Evolutionary conservation across 2,329 filamentous ascomycete genomes (phyloP), one percentile per base, ranked within the genome.

Genomic region (Apiospora sp.): DNA sequence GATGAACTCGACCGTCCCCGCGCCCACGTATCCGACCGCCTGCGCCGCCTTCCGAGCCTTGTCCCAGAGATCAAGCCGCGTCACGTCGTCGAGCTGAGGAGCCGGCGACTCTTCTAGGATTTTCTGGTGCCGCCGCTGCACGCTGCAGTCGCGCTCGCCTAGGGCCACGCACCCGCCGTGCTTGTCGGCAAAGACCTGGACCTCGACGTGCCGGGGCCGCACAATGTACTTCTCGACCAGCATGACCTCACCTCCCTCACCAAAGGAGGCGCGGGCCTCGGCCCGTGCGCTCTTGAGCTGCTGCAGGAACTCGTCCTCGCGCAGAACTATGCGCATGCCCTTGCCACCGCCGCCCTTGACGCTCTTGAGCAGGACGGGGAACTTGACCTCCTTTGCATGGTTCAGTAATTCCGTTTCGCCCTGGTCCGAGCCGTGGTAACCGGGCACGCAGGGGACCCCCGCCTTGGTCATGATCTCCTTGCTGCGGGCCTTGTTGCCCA

Each of bases 381-480:
- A 93, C 41, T 86, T 86, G 76, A 93, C 86, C 75, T 93, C 90
- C 77, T 89, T 89, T 10, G 96, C 96, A 80, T 96, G 91, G 13
- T 86, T 84, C 71, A 94, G 80, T 37, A 92, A 81, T 76, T 89
- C 83, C 71, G 84, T 82, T 67, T 88, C 86, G 68, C 92, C 90
- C 84, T 99, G 96, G 70, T 98, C 94, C 0, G 87, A 79, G 24
- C 96, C 96, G 81, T 98, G 96, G 79, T 99, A 99, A 0, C 96
- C 96, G 0, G 96, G 96, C 68, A 99, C 96, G 79, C 96, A 98
- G 5, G 95, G 95, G 4, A 99, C 96, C 12, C 95, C 94, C n/a
- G 96, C 96, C 5, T 91, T 91, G 46, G 90, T 94, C 96, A 99
- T 98, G 80, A 99, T 98, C 81, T 98, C 93, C 83, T 99, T 99